Evolutionary conservation across 352 stramenopile species (phyloP), one percentile per base, ranked within the genome.

Genomic region (Globisporangium viniferum): DNA sequence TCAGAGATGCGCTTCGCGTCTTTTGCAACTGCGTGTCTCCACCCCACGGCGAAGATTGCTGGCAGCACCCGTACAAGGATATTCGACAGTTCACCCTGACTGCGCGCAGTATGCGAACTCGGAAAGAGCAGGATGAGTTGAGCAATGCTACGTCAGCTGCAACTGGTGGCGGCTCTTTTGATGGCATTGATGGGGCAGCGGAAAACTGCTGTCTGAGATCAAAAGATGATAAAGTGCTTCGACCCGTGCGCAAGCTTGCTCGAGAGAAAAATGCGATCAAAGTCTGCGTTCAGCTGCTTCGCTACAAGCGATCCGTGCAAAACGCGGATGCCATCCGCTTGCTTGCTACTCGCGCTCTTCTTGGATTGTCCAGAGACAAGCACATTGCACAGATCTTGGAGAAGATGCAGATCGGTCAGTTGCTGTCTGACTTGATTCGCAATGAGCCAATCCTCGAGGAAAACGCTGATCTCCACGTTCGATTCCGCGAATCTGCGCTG

Each of bases 321-420:
- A 91, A 94, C 46, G 89, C 90, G 15, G 90, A 97, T 69, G 82
- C 80, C 20, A 93, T 97, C 64, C 88, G 90, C 12, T 59, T 97
- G 24, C 66, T 96, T 18, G 82, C 90, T 1, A 94, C 89, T 18
- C 84, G 88, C n/a, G 87, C 85, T 7, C 71, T 97, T 14, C 66
- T 96, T 15, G 90, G 90, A 0, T 69, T 97, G 10, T 86, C 90
- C n/a, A 81, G 90, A 35, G 90, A 97, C 64, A 79, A 86, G 2
- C 89, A 96, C 35, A 95, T 97, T 62, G 87, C 88, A 0, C 90
- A 97, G 68, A 95, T 97, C 64, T 68, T 97, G 5, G 88, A 97
- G 68, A 94, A 95, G 55, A 97, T 97, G 90, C 88, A 95, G 59
- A 74, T 96, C 3, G 85, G 86, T 2, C 88, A 95, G 62, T 48